Conservation (phyloP, 2,329 filamentous ascomycete genomes). For the Pseudocercospora pini-densiflorae region DNA sequence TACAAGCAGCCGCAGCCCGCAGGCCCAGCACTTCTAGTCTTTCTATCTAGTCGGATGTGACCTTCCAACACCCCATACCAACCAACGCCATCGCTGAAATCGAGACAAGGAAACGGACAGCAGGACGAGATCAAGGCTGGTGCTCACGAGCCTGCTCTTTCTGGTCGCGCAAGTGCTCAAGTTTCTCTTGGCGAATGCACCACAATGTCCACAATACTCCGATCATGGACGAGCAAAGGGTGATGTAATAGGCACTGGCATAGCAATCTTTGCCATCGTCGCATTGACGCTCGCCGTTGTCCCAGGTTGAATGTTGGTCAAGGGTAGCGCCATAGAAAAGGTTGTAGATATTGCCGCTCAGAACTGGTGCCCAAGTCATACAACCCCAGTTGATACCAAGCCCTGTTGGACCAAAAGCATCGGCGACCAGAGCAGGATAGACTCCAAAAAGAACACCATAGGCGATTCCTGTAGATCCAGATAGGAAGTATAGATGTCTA, state of each 20-base stretch:
- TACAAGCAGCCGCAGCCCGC: neutral
- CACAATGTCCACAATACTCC: constrained; percentile 73
- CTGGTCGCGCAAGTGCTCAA: constrained; percentile 27
- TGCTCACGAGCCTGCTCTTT: constrained; percentile 20
- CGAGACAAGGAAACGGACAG: neutral
- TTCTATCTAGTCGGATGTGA: neutral
- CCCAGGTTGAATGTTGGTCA: constrained; percentile 75
- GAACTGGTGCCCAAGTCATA: constrained; percentile 86
- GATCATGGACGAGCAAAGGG: constrained; percentile 70
- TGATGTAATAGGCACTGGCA: constrained; percentile 77
- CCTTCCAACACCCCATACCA: neutral
- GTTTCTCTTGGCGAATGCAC: constrained; percentile 58
- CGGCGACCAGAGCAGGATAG: constrained; percentile 82
- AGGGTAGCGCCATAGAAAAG: constrained; percentile 84
- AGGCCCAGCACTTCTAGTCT: neutral
- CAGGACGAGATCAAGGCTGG: constrained; percentile 21
- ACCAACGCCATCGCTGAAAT: constrained; percentile 7
- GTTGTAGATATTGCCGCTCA: constrained; percentile 92
- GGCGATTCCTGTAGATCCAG: constrained; percentile 80
- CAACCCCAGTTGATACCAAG: constrained; percentile 95
- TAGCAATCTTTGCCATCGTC: constrained; percentile 81
- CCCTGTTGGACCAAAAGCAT: constrained; percentile 87
- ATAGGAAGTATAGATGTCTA: constrained; percentile 75
- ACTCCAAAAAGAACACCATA: constrained; percentile 96
- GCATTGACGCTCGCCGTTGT: constrained; percentile 69